Evolutionary conservation across 352 stramenopile species (phyloP).

Genomic region (Salisapilia sapeloensis): DNA sequence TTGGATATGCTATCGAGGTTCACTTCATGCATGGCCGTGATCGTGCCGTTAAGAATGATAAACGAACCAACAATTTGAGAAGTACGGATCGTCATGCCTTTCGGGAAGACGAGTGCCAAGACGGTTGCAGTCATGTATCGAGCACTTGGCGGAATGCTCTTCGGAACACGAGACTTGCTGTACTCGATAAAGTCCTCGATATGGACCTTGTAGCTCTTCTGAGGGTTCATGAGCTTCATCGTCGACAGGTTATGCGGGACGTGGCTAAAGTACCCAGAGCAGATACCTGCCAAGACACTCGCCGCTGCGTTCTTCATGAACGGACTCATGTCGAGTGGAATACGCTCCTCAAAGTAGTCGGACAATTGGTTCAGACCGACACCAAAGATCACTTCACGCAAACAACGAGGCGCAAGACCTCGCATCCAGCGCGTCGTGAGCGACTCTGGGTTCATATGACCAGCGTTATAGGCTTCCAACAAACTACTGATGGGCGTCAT

Average conservation of each 20-base stretch:
- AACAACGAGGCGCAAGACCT: constrained; percentile 61
- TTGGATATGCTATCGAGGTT: constrained; percentile 32
- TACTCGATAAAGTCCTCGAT: constrained; percentile 77
- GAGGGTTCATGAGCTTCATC: constrained; percentile 88
- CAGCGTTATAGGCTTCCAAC: constrained; percentile 86
- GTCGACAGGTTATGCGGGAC: constrained; percentile 93
- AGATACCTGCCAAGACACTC: constrained; percentile 76
- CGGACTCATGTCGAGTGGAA: constrained; percentile 41
- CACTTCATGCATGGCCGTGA: constrained; percentile 80
- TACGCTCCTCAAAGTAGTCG: constrained; percentile 88
- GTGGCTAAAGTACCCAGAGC: constrained; percentile 88
- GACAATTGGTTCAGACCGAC: constrained; percentile 88
- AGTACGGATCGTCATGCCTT: constrained; percentile 78
- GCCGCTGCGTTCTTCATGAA: constrained; percentile 79
- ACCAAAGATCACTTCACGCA: constrained; percentile 89
- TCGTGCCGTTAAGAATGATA: constrained; percentile 88
- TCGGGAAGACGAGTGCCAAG: constrained; percentile 76
- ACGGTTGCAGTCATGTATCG: constrained; percentile 46
- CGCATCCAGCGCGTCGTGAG: constrained; percentile 81
- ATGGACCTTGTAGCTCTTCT: constrained; percentile 70
- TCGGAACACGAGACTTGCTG: constrained; percentile 63
- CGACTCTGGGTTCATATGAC: constrained; percentile 86
- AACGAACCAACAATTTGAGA: constrained; percentile 87
- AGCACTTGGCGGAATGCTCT: constrained; percentile 48
- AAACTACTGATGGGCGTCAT: constrained; percentile 88